Conservation (phyloP, 768 basidiomycete species). For the Glaciozyma martinii region DNA sequence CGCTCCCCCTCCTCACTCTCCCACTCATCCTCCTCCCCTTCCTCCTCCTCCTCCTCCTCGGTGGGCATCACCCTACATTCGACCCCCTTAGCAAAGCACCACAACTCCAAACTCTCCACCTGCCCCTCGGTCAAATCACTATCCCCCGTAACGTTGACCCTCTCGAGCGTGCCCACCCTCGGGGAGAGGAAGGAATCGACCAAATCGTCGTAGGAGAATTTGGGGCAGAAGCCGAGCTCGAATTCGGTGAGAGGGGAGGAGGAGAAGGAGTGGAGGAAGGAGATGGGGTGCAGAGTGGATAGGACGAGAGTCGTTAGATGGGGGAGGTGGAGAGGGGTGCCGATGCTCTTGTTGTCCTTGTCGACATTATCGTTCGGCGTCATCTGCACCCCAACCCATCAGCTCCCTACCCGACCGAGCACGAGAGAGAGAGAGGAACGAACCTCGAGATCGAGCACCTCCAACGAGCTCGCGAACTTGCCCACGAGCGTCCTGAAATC, state of each 20-base stretch:
- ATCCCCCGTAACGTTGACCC: not conserved
- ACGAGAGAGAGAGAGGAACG: not conserved
- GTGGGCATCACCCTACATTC: not conserved
- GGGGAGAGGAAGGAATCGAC: not conserved
- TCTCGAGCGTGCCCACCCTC: not conserved
- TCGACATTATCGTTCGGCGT: not conserved
- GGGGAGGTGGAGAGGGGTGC: not conserved
- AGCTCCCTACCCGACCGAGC: too few species aligned
- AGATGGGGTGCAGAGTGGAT: not conserved
- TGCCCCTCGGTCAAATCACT: not conserved
- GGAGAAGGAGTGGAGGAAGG: not conserved
- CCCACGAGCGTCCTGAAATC: not conserved
- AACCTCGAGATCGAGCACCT: constrained; percentile 1
- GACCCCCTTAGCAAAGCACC: not conserved
- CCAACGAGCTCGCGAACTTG: not conserved
- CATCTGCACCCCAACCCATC: too few species aligned
- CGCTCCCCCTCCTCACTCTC: not conserved
- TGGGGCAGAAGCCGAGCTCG: constrained; percentile 1
- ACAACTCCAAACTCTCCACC: not conserved
- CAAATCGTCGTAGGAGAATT: not conserved
- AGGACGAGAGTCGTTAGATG: not conserved
- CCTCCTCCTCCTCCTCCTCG: not conserved
- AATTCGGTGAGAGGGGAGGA: not conserved
- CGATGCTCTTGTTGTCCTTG: not conserved
- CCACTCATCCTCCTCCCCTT: not conserved